Base-by-base conservation (phyloP, 1,284 basidiomycete species). In the Cutaneotrichosporon sp. region DNA sequence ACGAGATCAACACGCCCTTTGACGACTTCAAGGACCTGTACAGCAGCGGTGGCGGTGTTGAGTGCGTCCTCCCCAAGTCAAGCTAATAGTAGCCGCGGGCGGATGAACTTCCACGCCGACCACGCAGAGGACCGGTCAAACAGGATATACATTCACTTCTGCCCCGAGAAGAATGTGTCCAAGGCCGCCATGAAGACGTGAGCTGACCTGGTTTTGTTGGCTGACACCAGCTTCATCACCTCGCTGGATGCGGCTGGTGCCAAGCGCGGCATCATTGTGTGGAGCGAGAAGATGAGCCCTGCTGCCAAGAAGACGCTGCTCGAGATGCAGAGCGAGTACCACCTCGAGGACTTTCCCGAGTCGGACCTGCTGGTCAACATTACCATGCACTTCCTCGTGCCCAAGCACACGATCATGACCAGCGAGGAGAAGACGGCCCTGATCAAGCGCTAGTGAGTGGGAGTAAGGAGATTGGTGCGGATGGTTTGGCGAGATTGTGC, bases 331-430 rank as follows among this genome's bases (percentile, higher is more conserved):
- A 80, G 86, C 47, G 87, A 91, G 73, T 98, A 92, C 82, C 86
- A 88, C 65, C 85, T 99, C 42, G 97, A 99, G 79, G 96, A 97
- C 73, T 99, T 99, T 79, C 90, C 94, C 34, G 97, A 99, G 82
- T 88, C 93, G 7, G 94, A 97, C 80, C 83, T 99, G 51, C 86
- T 99, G 5, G 97, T 99, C 69, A 99, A 99, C 82, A 99, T 99
- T 73, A 96, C 93, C 18, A 89, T 90, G 74, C 97, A 99, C 76
- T 91, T 91, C 49, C 85, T 99, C 40, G 97, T 99, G 5, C 97
- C 97, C 53, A 88, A 87, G 70, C 97, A 99, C 77, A 89, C 95
- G 71, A 89, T 99, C 63, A 86, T 99, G 71, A 87, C 86, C 10
- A 82, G 86, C 22, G 90, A 92, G 69, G 90, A 97, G 80, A 99